Evolutionary conservation across 495 filamentous ascomycete genomes (phyloP).

Genomic region (Durotheca rogersii): DNA sequence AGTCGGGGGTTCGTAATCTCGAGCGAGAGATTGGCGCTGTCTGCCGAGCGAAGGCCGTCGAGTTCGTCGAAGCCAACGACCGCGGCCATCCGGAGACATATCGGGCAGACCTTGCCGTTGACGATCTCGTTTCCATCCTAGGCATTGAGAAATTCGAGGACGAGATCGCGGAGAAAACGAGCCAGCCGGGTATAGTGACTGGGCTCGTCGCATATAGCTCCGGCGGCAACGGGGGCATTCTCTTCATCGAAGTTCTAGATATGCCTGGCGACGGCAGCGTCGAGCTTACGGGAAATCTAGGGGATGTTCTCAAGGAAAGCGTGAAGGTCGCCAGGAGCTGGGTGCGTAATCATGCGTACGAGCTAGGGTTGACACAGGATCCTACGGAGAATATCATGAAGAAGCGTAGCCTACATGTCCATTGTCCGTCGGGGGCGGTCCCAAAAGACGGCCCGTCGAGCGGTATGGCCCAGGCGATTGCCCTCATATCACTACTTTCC

Average conservation of each 20-base stretch:
- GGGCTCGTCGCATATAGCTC: constrained; percentile 95
- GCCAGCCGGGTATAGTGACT: constrained; percentile 91
- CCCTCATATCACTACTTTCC: constrained; percentile 86
- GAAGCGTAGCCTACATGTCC: constrained; percentile 89
- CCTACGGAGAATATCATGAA: constrained; percentile 94
- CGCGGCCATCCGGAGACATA: constrained; percentile 67
- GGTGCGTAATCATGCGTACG: constrained; percentile 95
- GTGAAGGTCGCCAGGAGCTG: constrained; percentile 93
- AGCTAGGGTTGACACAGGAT: constrained; percentile 78
- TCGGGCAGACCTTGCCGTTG: constrained; percentile 67
- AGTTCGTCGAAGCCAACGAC: constrained; percentile 89
- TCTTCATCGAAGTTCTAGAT: constrained; percentile 97
- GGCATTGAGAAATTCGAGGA: constrained; percentile 94
- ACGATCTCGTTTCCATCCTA: constrained; percentile 85
- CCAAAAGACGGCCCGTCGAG: constrained; percentile 92
- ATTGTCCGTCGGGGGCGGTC: constrained; percentile 92
- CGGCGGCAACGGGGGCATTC: constrained; percentile 90
- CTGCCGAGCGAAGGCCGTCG: constrained; percentile 91
- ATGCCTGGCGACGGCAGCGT: constrained; percentile 94
- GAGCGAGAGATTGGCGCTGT: constrained; percentile 95
- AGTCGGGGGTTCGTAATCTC: constrained; percentile 95
- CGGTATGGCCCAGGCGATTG: constrained; percentile 91
- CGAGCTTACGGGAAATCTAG: constrained; percentile 97
- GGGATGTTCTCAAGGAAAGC: constrained; percentile 94
- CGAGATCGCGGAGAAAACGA: constrained; percentile 87